A percentile compares a stretch with the other conserved stretches of the same genome.
phyloP scores from a whole-genome alignment of 352 stramenopile species.

The Globisporangium camurandrum region DNA sequence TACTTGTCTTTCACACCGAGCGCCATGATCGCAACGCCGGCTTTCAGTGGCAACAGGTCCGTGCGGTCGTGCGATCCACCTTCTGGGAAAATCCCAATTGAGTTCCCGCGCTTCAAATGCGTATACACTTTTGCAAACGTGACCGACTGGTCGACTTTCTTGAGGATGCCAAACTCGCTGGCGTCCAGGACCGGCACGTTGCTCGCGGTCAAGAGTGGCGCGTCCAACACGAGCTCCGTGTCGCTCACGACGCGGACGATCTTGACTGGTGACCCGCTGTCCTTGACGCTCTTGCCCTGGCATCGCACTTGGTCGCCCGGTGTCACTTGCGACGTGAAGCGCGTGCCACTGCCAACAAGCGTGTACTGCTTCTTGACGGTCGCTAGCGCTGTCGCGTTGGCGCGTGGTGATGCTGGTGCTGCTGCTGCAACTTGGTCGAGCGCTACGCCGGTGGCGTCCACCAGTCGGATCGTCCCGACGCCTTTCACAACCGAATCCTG shows the following conservation, averaged over 20 bases:
- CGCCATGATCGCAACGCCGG: constrained; percentile 97
- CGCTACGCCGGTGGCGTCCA: constrained; percentile 18
- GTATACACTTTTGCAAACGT: constrained; percentile 91
- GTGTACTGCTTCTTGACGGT: constrained; percentile 26
- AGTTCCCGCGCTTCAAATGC: constrained; percentile 84
- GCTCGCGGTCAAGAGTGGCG: constrained; percentile 26
- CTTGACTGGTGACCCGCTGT: constrained; percentile 78
- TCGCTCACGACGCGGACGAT: constrained; percentile 82
- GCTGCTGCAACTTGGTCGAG: constrained; percentile 20
- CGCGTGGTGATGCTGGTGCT: not conserved
- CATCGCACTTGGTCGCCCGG: constrained; percentile 75
- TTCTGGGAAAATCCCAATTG: constrained; percentile 97
- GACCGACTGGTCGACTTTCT: constrained; percentile 88
- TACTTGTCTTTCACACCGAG: constrained; percentile 95
- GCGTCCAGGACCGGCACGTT: constrained; percentile 32
- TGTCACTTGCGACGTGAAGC: constrained; percentile 66
- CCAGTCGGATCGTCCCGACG: constrained; percentile 58
- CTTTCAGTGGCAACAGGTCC: constrained; percentile 96
- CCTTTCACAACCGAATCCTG: constrained; percentile 87
- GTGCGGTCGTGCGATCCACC: constrained; percentile 97
- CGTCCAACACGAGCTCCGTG: constrained; percentile 68
- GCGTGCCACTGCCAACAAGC: constrained; percentile 56
- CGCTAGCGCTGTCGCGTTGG: constrained; percentile 6
- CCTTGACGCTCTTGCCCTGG: constrained; percentile 70
- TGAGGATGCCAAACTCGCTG: constrained; percentile 80